Evolutionary conservation across 345 rosid genomes (phyloP).

Genomic region (Eucalyptus rudis): DNA sequence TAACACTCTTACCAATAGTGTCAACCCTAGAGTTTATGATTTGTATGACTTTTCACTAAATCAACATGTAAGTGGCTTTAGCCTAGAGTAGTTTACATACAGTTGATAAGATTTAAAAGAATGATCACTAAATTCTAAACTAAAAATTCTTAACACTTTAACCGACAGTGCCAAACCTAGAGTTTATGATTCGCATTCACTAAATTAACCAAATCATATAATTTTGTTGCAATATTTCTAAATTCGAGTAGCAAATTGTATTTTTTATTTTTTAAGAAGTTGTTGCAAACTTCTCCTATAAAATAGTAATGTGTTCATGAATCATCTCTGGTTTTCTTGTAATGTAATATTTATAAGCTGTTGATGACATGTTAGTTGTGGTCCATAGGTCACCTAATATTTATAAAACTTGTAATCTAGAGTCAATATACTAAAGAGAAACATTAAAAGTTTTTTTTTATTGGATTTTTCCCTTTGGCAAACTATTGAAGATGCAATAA

Average conservation of each 20-base stretch:
- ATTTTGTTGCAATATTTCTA: background rate
- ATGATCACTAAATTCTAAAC: background rate
- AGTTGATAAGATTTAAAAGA: background rate
- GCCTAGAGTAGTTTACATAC: accelerated
- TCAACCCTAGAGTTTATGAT: no score
- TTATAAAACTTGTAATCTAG: background rate
- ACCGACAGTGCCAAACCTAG: accelerated
- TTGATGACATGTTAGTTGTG: background rate
- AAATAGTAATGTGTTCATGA: background rate
- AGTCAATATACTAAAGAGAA: background rate
- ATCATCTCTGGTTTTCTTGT: background rate
- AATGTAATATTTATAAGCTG: background rate
- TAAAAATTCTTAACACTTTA: background rate
- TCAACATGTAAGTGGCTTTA: no score
- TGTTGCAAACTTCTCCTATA: background rate
- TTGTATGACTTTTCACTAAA: no score
- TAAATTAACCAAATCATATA: background rate
- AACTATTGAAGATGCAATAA: background rate
- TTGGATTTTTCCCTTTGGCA: background rate
- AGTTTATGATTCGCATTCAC: background rate
- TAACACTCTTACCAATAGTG: no score
- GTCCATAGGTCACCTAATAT: background rate
- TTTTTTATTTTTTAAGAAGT: background rate
- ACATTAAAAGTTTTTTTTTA: background rate
- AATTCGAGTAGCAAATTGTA: background rate